These are phyloP conservation scores for Schizochytrium sp. DNA, from an alignment of 108 stramenopile species.

Conservation along the genomic window DNA sequence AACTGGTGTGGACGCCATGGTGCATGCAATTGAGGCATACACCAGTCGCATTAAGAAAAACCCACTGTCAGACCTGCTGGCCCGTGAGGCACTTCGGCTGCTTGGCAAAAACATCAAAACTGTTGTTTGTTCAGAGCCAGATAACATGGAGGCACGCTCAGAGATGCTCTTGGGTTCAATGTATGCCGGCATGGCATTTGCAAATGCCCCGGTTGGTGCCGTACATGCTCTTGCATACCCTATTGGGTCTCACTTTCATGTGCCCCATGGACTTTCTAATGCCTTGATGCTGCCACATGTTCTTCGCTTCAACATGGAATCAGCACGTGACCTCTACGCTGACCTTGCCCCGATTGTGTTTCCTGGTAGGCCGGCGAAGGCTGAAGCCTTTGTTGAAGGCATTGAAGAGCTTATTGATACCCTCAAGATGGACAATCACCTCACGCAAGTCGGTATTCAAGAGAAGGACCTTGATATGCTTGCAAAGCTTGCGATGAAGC, in stretches of 20 bases:
- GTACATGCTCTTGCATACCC: conserved; percentile 66
- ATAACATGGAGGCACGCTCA: conserved; percentile 48
- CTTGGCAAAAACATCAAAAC: conserved; percentile 63
- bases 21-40: conserved; percentile 66
- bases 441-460: conserved; percentile 49
- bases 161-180: conserved; percentile 58
- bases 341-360: conserved; percentile 53
- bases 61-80: conserved; percentile 62
- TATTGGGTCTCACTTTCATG: conserved; percentile 58
- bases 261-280: conserved; percentile 63
- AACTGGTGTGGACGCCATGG: conserved; percentile 66
- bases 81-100: conserved; percentile 60
- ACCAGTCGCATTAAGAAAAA: conserved; percentile 61
- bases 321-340: conserved; percentile 31
- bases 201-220: conserved; percentile 62
- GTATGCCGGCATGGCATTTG: conserved; percentile 64
- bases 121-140: background rate
- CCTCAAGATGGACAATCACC: conserved; percentile 13
- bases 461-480: conserved; percentile 60
- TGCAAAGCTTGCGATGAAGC: conserved; percentile 61
- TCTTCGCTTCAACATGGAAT: conserved; percentile 44
- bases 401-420: conserved; percentile 57
- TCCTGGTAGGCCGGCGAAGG: background rate
- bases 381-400: conserved; percentile 35
- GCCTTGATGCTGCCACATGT: conserved; percentile 64